Evolutionary conservation across 345 rosid genomes (phyloP).

Genomic region (Acer negundo): DNA sequence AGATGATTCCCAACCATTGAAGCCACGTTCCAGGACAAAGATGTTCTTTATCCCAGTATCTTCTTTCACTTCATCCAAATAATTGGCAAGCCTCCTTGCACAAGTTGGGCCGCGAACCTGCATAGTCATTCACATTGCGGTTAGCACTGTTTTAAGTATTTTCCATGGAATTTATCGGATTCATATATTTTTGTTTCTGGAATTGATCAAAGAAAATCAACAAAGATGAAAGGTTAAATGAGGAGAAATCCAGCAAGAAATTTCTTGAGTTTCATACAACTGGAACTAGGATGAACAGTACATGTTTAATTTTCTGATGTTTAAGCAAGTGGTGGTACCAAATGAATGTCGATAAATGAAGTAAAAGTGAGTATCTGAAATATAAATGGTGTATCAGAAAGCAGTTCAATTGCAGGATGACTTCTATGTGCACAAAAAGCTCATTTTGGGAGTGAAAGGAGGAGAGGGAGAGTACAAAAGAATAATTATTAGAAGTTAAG

Average conservation of each 20-base stretch:
- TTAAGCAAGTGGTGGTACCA: neutral
- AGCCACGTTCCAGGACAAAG: conserved; percentile 74
- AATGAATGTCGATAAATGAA: neutral
- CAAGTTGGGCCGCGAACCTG: conserved; percentile 95
- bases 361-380: neutral
- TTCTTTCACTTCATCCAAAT: conserved; percentile 66
- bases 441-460: neutral
- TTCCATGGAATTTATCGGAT: neutral
- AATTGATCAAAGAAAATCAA: neutral
- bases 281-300: neutral
- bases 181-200: neutral
- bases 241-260: neutral
- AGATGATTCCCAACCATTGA: conserved; percentile 90
- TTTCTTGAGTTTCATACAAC: neutral
- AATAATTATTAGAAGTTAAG: neutral
- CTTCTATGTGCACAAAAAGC: neutral
- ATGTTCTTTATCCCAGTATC: conserved; percentile 72
- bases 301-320: neutral
- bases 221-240: neutral
- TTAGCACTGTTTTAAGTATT: neutral
- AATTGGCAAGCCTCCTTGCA: conserved; percentile 71
- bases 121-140: conserved; percentile 8
- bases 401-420: neutral
- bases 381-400: neutral
- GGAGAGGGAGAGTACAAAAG: neutral